Percentiles rank a stretch among this genome's conserved stretches.
Conservation (phyloP, 441 rosid genomes). For the Viola pubescens region DNA sequence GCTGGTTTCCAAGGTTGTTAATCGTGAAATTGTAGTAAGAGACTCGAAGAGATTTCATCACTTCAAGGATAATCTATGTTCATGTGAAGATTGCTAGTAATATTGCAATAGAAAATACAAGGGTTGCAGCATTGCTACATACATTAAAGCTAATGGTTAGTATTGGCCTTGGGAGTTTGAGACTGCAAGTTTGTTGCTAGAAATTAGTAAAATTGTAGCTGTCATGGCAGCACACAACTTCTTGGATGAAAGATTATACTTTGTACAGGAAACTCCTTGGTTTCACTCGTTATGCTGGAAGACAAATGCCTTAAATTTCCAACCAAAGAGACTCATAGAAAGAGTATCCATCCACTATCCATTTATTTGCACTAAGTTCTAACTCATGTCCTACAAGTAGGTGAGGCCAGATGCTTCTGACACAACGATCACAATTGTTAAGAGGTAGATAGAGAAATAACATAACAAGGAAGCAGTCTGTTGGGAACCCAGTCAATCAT, state of each 20-base stretch:
- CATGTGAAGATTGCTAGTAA: conserved; percentile 80
- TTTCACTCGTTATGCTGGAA: neutral
- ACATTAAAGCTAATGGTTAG: neutral
- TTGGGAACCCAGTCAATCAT: neutral
- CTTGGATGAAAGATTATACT: neutral
- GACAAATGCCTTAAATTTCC: too few relatives aligned
- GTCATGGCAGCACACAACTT: neutral
- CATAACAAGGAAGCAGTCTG: neutral
- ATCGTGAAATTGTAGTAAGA: conserved; percentile 48
- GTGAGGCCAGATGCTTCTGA: neutral
- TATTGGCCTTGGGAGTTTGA: neutral
- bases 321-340: too few relatives aligned
- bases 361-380: too few relatives aligned
- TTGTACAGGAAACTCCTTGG: neutral
- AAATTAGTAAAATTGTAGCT: neutral
- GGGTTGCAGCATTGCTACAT: neutral
- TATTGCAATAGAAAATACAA: neutral
- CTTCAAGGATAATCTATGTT: conserved; percentile 59
- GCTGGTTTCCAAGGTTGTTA: conserved; percentile 53
- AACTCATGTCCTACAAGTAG: conserved; percentile 1
- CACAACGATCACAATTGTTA: too few relatives aligned
- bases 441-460: neutral
- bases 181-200: neutral
- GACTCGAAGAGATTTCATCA: conserved; percentile 84
- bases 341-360: too few relatives aligned